These are phyloP conservation scores for Petunia axillaris DNA, from an alignment of 257 asterid species.

Conservation along the genomic window DNA sequence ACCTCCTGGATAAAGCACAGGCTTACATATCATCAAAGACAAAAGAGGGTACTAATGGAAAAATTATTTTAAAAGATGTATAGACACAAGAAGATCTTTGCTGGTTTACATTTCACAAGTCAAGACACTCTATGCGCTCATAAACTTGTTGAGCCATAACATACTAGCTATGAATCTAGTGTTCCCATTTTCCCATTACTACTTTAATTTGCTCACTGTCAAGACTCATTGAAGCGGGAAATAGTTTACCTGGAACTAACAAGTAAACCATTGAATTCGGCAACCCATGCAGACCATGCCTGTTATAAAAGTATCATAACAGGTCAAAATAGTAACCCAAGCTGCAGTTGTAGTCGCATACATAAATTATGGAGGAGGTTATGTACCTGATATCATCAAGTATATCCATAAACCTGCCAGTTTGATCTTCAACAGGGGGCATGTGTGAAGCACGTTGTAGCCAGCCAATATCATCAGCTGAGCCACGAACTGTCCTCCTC, in stretches of 20 bases:
- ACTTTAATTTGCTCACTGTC: too few relatives aligned
- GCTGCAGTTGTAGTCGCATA: neutral
- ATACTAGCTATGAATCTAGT: too few relatives aligned
- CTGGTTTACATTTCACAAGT: too few relatives aligned
- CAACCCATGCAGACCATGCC: constrained; percentile 91
- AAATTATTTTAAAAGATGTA: too few relatives aligned
- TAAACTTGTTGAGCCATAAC: too few relatives aligned
- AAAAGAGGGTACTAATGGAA: too few relatives aligned
- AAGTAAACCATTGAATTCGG: constrained; percentile 90
- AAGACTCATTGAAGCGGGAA: too few relatives aligned
- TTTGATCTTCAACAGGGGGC: constrained; percentile 95
- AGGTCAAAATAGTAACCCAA: constrained; percentile 25
- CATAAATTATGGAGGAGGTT: neutral
- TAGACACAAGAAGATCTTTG: too few relatives aligned
- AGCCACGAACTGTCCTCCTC: constrained; percentile 89
- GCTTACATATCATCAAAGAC: too few relatives aligned
- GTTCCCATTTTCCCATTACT: neutral
- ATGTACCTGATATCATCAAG: constrained; percentile 76
- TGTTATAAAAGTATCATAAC: constrained; percentile 38
- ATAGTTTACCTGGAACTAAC: constrained; percentile 84
- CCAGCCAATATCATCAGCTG: constrained; percentile 99
- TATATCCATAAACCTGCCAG: constrained; percentile 73
- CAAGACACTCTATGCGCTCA: too few relatives aligned
- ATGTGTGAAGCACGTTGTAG: constrained; percentile 65
- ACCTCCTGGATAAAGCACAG: too few relatives aligned